Evolutionary conservation across 306 rosid species (phyloP), one percentile per base, ranked within the genome.

Genomic region (Lathyrus sativus): DNA sequence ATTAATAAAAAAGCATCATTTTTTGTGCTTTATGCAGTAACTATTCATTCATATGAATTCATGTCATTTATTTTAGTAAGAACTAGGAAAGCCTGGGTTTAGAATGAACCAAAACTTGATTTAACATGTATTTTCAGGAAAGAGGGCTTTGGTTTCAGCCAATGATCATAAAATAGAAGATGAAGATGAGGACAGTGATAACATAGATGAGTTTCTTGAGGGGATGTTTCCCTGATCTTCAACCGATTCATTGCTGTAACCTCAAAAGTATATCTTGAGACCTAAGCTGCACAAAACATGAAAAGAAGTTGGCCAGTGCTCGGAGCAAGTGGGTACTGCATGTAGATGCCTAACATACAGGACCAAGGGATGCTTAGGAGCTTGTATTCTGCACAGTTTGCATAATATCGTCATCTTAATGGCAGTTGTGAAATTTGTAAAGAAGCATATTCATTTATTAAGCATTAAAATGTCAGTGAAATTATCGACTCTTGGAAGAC

Each of bases 151-250:
- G 71, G 51, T 65, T 19, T 86, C 92, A 2, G 44, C 76, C 19
- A 46, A 75, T 75, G 83, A 85, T 70, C 74, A 66, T 61, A 81
- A 84, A 77, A 73, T 35, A 57, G 61, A 28, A 1, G 84, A 86
- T 6, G 26, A 24, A 5, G 35, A 24, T 11, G 70, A 51, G 7
- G 87, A 82, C 9, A 86, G 86, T 19, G 88, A 85, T 43, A 79
- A 77, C 38, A 79, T 89, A 22, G 86, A 87, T 3, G 95, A 89
- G 75, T 89, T 71, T 84, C 92, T 89, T 9, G 86, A 86, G 86
- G 98, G 90, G 65, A 87, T 92, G 96, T 92, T 92, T 80, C 98
- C 88, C 49, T 92, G 83, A 86, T 45, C 60, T 15, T 22, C 11
- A 35, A 35, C 56, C 31, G 67, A 71, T 61, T 62, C 45, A 56